Percentiles rank a stretch among this genome's conserved stretches.
Evolutionary conservation across 106 monocot species (phyloP).

Genomic region (Dioscorea zingiberensis): DNA sequence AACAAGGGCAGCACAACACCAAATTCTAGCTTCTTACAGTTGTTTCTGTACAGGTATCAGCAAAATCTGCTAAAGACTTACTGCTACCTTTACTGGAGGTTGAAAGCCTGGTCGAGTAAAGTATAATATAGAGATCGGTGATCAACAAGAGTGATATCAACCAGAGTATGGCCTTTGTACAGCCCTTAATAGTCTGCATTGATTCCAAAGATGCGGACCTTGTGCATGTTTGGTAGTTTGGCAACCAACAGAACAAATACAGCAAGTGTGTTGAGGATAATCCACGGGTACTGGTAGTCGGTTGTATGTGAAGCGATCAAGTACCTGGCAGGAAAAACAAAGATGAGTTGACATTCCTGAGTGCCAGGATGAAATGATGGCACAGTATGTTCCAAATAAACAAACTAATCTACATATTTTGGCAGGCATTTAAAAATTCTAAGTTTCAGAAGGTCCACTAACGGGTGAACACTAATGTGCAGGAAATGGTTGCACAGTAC

Average conservation of each 20-base stretch:
- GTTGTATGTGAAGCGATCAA: conserved; percentile 78
- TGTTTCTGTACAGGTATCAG: conserved; percentile 7
- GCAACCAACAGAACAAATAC: conserved; percentile 61
- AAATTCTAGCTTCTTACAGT: conserved; percentile 1
- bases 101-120: not conserved
- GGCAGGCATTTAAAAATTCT: too few species aligned
- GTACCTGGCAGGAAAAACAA: conserved; percentile 37
- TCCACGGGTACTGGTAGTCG: conserved; percentile 72
- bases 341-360: not conserved
- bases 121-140: conserved; percentile 3
- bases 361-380: too few species aligned
- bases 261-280: conserved; percentile 56
- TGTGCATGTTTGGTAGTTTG: conserved; percentile 82
- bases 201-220: conserved; percentile 78
- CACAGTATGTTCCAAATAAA: too few species aligned
- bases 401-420: too few species aligned
- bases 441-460: too few species aligned
- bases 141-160: not conserved
- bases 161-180: too few species aligned
- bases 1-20: not conserved
- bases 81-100: not conserved
- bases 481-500: too few species aligned
- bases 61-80: not conserved
- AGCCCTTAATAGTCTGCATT: conserved; percentile 24
- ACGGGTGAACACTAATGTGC: too few species aligned